Percentiles rank a stretch among this genome's conserved stretches.
These are phyloP conservation scores for Lepraria neglecta DNA, from an alignment of 495 filamentous ascomycete genomes.

Conservation along the genomic window DNA sequence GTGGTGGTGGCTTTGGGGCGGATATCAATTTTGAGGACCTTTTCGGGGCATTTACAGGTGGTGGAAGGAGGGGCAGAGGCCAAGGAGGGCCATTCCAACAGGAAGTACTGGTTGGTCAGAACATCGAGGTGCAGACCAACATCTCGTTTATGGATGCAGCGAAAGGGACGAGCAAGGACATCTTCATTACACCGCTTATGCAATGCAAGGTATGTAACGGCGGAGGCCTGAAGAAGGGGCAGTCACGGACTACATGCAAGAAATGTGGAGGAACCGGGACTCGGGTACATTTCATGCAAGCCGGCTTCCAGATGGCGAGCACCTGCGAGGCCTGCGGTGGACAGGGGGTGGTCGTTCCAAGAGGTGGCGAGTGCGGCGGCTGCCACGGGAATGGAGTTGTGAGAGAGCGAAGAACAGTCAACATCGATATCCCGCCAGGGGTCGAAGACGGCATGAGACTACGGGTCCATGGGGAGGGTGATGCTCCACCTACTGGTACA, in stretches of 20 bases:
- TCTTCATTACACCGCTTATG: slow-evolving; percentile 68
- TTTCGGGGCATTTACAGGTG: slow-evolving; percentile 78
- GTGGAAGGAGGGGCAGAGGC: slow-evolving; percentile 52
- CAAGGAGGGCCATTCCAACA: slow-evolving; percentile 59
- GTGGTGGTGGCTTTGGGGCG: slow-evolving; percentile 56
- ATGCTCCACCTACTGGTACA: slow-evolving; percentile 69
- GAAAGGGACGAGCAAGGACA: slow-evolving; percentile 73
- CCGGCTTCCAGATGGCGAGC: slow-evolving; percentile 90
- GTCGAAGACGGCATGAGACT: slow-evolving; percentile 94
- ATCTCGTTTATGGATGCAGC: slow-evolving; percentile 96
- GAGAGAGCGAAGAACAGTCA: slow-evolving; percentile 69
- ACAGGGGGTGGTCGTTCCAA: slow-evolving; percentile 61
- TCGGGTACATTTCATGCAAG: slow-evolving; percentile 78
- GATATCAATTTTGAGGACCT: slow-evolving; percentile 95
- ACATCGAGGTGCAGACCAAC: slow-evolving; percentile 87
- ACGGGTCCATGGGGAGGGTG: slow-evolving; percentile 73
- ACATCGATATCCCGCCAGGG: slow-evolving; percentile 84
- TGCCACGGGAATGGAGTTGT: slow-evolving; percentile 76
- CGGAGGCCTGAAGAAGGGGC: slow-evolving; percentile 74
- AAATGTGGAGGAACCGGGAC: slow-evolving; percentile 81
- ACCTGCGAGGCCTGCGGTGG: slow-evolving; percentile 80
- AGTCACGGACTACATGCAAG: slow-evolving; percentile 63
- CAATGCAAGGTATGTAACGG: slow-evolving; percentile 77
- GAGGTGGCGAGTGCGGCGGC: slow-evolving; percentile 67
- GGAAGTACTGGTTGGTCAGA: slow-evolving; percentile 75